These are phyloP conservation scores for Metschnikowia lachancei DNA, from an alignment of 805 yeast genomes.

Conservation along the genomic window DNA sequence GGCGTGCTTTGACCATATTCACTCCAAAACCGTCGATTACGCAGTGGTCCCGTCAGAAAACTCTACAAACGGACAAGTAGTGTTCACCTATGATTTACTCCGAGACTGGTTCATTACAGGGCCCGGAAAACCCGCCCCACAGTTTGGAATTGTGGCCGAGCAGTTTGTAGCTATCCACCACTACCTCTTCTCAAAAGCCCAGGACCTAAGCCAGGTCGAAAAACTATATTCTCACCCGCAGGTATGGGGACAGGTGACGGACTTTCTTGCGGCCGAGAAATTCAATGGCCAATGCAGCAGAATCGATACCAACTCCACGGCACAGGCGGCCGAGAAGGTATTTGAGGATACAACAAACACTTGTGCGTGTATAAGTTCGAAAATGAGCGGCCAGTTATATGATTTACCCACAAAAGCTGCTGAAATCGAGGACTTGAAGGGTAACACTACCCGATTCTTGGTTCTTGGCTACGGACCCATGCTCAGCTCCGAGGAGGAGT, in stretches of 20 bases:
- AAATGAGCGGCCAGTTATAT: conserved; percentile 17
- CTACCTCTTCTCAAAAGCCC: conserved; percentile 54
- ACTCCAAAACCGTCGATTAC: conserved; percentile 48
- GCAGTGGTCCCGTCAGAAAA: conserved; percentile 90
- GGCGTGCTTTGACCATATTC: conserved; percentile 61
- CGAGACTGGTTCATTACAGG: conserved; percentile 55
- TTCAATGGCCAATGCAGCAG: conserved; percentile 39
- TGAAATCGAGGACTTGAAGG: conserved; percentile 67
- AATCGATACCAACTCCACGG: conserved; percentile 75
- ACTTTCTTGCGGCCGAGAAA: conserved; percentile 45
- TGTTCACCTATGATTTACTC: conserved; percentile 75
- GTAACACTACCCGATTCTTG: conserved; percentile 84
- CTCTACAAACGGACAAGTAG: conserved; percentile 93
- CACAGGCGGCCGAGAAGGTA: conserved; percentile 76
- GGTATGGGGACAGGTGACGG: conserved; percentile 90
- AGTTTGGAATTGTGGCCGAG: conserved; percentile 63
- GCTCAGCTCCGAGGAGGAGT: background rate
- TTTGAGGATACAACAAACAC: conserved; percentile 30
- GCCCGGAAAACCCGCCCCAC: conserved; percentile 19
- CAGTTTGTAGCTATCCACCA: conserved; percentile 83
- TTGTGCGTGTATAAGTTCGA: conserved; percentile 38
- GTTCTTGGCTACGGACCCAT: conserved; percentile 46
- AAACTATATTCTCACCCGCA: conserved; percentile 90
- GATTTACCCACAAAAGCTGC: conserved; percentile 11
- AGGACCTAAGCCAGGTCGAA: conserved; percentile 43